Percentiles rank a stretch among this genome's conserved stretches.
phyloP scores from a whole-genome alignment of 1,139 yeast genomes.

The Insectozyma bohioensis region DNA sequence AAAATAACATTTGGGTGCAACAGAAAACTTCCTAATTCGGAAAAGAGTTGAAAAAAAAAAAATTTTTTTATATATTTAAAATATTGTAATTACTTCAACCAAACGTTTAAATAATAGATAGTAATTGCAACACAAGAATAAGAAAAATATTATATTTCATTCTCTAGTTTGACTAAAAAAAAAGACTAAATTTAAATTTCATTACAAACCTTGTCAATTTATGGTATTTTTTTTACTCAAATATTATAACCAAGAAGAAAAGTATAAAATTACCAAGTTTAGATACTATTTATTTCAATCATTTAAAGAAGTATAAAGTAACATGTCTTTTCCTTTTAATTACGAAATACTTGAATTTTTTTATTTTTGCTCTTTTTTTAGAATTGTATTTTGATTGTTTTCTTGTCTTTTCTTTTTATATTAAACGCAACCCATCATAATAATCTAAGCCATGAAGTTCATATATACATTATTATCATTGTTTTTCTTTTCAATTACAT shows the following conservation, averaged over 20 bases:
- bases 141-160: no score
- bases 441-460: constrained; percentile 12
- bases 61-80: no score
- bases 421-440: no score
- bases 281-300: no score
- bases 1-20: constrained; percentile 6
- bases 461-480: constrained; percentile 12
- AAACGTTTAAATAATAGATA: neutral
- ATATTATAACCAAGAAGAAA: neutral
- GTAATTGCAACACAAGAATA: no score
- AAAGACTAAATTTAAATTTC: neutral
- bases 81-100: no score
- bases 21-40: constrained; percentile 7
- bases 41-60: constrained; percentile 3
- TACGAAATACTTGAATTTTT: no score
- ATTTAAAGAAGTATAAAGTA: no score
- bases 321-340: no score
- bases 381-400: neutral
- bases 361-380: no score
- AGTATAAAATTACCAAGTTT: no score
- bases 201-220: constrained; percentile 3
- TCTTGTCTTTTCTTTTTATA: constrained; percentile 1
- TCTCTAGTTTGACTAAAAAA: neutral
- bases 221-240: neutral
- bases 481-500: constrained; percentile 12